A percentile compares a stretch with the other conserved stretches of the same genome.
phyloP scores from a whole-genome alignment of 106 monocot species.

The Triglochin maritima region DNA sequence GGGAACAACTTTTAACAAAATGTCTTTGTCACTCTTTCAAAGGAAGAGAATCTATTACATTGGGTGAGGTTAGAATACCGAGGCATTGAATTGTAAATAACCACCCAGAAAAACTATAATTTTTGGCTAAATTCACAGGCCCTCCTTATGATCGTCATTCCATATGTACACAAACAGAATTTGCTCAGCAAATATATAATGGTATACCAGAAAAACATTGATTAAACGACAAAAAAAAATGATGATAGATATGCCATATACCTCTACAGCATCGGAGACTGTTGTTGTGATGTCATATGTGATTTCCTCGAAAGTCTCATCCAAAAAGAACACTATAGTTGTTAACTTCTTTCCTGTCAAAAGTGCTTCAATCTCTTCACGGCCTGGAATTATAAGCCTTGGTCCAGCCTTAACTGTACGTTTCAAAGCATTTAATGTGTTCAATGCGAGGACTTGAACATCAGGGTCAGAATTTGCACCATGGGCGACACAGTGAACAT shows the following conservation, averaged over 20 bases:
- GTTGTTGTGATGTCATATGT: slow-evolving; percentile 99
- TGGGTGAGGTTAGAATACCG: too few relatives aligned
- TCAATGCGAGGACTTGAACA: slow-evolving; percentile 66
- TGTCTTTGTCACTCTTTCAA: too few relatives aligned
- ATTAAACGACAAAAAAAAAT: background rate
- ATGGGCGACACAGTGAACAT: slow-evolving; percentile 81
- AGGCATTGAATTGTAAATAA: too few relatives aligned
- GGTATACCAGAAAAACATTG: background rate
- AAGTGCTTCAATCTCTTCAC: slow-evolving; percentile 92
- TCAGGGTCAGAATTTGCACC: slow-evolving; percentile 48
- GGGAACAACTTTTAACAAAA: too few relatives aligned
- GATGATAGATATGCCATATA: slow-evolving; percentile 11
- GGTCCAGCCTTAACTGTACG: slow-evolving; percentile 81
- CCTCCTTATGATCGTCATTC: too few relatives aligned
- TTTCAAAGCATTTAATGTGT: slow-evolving; percentile 78
- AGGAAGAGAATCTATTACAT: too few relatives aligned
- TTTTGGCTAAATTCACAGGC: too few relatives aligned
- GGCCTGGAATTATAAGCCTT: slow-evolving; percentile 61
- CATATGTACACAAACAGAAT: too few relatives aligned
- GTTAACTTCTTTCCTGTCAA: slow-evolving; percentile 73
- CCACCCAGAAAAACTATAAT: too few relatives aligned
- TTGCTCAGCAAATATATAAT: background rate
- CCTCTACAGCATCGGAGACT: slow-evolving; percentile 97
- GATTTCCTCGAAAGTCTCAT: slow-evolving; percentile 99
- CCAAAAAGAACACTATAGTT: slow-evolving; percentile 98